These are phyloP conservation scores for Psilocybe sp. DNA, from an alignment of 768 basidiomycete species.

Conservation along the genomic window DNA sequence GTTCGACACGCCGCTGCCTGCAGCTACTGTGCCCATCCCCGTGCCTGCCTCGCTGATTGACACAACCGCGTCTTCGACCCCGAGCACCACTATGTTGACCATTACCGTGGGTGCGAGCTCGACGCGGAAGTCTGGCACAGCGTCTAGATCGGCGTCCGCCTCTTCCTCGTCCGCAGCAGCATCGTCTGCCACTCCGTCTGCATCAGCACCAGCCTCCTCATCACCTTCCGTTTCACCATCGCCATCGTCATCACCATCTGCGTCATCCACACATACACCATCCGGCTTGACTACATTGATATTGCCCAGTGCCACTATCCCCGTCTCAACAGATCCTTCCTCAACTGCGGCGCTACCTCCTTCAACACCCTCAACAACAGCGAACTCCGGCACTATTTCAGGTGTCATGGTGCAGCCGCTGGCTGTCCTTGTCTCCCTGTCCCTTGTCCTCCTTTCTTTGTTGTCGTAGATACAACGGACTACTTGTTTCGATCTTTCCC, in stretches of 20 bases:
- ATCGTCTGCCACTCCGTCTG: conserved; percentile 14
- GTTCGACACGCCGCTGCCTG: conserved; percentile 44
- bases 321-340: conserved; percentile 1
- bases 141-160: background rate
- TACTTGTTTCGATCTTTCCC: no score
- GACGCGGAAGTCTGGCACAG: conserved; percentile 3
- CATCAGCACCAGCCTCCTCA: conserved; percentile 5
- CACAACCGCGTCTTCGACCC: conserved; percentile 29
- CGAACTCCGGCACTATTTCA: background rate
- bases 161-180: conserved; percentile 12
- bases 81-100: conserved; percentile 39
- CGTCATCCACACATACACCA: conserved; percentile 13
- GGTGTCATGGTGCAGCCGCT: no score
- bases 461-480: no score
- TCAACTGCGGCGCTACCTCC: background rate
- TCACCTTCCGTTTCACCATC: conserved; percentile 6
- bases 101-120: conserved; percentile 21
- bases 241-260: conserved; percentile 1
- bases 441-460: no score
- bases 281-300: conserved; percentile 8
- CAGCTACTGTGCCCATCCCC: conserved; percentile 44
- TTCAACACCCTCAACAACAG: background rate
- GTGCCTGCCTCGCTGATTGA: conserved; percentile 37
- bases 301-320: conserved; percentile 12
- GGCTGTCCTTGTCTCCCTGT: no score